Conservation (phyloP, 208 protist genomes). For the Leptomonas pyrrhocoris region DNA sequence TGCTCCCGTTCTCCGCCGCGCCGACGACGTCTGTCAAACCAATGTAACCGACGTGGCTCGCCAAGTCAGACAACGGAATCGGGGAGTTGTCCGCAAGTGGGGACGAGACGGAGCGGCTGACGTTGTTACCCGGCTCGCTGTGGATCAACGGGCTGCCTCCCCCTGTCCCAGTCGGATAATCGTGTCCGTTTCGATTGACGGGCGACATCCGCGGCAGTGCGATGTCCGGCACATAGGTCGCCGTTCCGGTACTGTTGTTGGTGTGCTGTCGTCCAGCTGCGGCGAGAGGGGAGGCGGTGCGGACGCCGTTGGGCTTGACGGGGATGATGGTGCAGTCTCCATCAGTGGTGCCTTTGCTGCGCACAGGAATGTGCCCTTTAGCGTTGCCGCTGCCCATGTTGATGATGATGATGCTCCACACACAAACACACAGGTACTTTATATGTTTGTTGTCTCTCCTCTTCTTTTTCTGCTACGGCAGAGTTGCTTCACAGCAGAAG, state of each 20-base stretch:
- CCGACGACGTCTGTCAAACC: conserved; percentile 39
- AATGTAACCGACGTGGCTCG: conserved; percentile 30
- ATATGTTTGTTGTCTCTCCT: neutral
- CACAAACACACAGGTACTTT: neutral
- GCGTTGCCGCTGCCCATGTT: conserved; percentile 24
- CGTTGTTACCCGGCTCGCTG: neutral
- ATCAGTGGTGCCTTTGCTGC: conserved; percentile 4
- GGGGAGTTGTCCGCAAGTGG: conserved; percentile 17
- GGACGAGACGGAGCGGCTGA: neutral
- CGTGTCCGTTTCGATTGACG: neutral
- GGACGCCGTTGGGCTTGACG: neutral
- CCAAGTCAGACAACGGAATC: conserved; percentile 12
- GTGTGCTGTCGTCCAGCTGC: neutral
- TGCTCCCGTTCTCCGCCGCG: conserved; percentile 26
- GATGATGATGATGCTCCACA: neutral
- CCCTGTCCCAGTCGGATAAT: neutral
- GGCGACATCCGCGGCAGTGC: neutral
- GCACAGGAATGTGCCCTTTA: conserved; percentile 13
- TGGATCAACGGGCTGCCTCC: neutral
- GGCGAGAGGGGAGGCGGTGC: neutral
- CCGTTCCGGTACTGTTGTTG: neutral
- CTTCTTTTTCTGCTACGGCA: neutral
- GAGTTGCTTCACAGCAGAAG: neutral
- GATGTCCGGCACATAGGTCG: conserved; percentile 6
- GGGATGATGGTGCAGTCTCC: conserved; percentile 15